A percentile compares a stretch with the other conserved stretches of the same genome.
phyloP scores from a whole-genome alignment of 2,329 filamentous ascomycete genomes.

The Thermochaetoides dissita region DNA sequence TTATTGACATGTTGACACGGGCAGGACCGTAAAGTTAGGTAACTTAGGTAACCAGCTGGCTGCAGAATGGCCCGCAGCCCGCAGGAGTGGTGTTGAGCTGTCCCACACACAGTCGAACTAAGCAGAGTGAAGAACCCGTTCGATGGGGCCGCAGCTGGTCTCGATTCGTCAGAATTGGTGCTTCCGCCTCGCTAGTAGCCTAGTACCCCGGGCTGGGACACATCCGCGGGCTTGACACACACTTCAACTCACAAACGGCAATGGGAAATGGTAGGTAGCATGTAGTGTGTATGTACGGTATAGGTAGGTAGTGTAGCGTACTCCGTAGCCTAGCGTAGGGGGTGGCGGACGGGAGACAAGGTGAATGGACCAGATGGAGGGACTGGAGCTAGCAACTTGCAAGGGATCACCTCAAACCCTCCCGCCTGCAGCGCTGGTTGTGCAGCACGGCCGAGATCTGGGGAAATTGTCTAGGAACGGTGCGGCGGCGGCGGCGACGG shows the following conservation, averaged over 20 bases:
- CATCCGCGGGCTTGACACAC: constrained; percentile 16
- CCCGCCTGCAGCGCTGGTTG: constrained; percentile 19
- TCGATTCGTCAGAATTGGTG: constrained; percentile 19
- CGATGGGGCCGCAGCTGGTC: constrained; percentile 19
- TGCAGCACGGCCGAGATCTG: constrained; percentile 21
- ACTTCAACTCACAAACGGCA: too few relatives aligned
- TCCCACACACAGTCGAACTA: constrained; percentile 9
- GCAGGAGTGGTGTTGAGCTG: constrained; percentile 13
- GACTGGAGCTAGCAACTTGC: constrained; percentile 14
- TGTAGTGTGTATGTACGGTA: too few relatives aligned
- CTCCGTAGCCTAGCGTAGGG: too few relatives aligned
- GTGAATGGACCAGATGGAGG: constrained; percentile 4
- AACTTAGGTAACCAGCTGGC: constrained; percentile 12
- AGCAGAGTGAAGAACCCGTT: constrained; percentile 7
- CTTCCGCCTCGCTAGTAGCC: constrained; percentile 9
- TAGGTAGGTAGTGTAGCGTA: too few relatives aligned
- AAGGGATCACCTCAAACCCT: constrained; percentile 17
- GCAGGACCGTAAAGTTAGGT: constrained; percentile 15
- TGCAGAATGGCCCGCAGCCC: constrained; percentile 15
- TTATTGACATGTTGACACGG: constrained; percentile 26
- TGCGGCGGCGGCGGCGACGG: background rate
- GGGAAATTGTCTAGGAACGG: constrained; percentile 8
- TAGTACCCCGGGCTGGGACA: background rate
- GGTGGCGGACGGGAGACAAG: too few relatives aligned
- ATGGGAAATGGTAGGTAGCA: too few relatives aligned